Evolutionary conservation across 2,329 filamentous ascomycete genomes (phyloP), one percentile per base, ranked within the genome.

Genomic region (Calonectria hawksworthii): DNA sequence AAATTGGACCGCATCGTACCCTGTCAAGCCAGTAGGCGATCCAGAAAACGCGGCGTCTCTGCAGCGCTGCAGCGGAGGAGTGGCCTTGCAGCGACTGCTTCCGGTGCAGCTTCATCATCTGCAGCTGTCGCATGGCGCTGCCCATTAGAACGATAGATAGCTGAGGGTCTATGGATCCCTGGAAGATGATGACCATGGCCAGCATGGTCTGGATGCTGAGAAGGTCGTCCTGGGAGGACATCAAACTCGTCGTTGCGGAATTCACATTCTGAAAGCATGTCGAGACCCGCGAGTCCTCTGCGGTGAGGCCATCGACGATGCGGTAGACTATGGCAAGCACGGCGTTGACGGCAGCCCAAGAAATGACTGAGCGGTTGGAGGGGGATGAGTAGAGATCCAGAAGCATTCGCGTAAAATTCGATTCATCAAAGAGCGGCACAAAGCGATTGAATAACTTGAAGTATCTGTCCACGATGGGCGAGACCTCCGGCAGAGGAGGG

Each of bases 11-110:
- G 5, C 13, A 0, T 14, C 73, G 1, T 68, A 75, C 79, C 30
- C 75, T 84, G 30, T 86, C 85, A 26, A 86, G 76, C 3, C 79
- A 75, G 28, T 86, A 86, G 6, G 81, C 79, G 11, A 86, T 77
- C 85, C 84, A 86, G 68, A 86, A 86, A 10, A 86, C 50, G 8
- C 83, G 83, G 13, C 75, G 64, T 52, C 84, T 82, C 9, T 84
- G 83, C 3, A 79, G 70, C 10, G 70, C 66, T 0, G 71, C 77
- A 0, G 69, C 41, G 8, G 30, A 56, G 4, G 73, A 36, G 0
- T 75, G 32, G 0, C 70, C 73, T 18, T 21, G 11, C 1, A 69
- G 16, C 13, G 67, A 54, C 18, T 76, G 34, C 6, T 76, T 79
- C 6, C 84, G 83, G 38, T 85, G 83, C 26, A 86, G 67, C 0